Conservation (phyloP, 2,329 filamentous ascomycete genomes). For the Arthrobotrys iridis region DNA sequence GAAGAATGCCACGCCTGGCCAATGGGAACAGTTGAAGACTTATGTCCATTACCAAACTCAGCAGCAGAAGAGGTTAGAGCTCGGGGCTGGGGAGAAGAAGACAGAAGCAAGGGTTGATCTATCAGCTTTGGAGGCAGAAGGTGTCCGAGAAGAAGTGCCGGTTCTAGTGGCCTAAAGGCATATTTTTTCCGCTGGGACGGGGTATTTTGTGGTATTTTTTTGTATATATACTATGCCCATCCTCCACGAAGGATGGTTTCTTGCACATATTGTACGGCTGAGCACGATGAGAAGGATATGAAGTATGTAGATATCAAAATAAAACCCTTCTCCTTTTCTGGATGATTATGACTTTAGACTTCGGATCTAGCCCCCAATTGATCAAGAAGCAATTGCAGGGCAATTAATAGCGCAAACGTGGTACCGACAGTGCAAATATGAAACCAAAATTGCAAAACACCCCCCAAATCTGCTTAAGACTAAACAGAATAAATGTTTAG, state of each 20-base stretch:
- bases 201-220: too few relatives aligned
- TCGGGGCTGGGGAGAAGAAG: slow-evolving; percentile 10
- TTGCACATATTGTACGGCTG: slow-evolving; percentile 28
- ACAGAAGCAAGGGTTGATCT: background rate
- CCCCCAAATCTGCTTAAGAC: too few relatives aligned
- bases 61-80: slow-evolving; percentile 13
- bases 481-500: too few relatives aligned
- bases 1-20: slow-evolving; percentile 20
- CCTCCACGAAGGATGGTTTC: background rate
- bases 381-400: too few relatives aligned
- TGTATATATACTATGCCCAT: slow-evolving; percentile 18
- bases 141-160: background rate
- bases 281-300: background rate
- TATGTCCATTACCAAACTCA: slow-evolving; percentile 21
- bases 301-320: slow-evolving; percentile 16
- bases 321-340: too few relatives aligned
- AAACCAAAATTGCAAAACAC: too few relatives aligned
- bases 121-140: background rate
- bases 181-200: too few relatives aligned
- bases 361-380: too few relatives aligned
- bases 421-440: too few relatives aligned
- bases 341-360: too few relatives aligned
- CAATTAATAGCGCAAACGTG: too few relatives aligned
- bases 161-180: background rate
- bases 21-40: slow-evolving; percentile 30